A percentile compares a stretch with the other conserved stretches of the same genome.
phyloP scores from a whole-genome alignment of 2,329 filamentous ascomycete genomes.

The Pseudocercospora vitis region DNA sequence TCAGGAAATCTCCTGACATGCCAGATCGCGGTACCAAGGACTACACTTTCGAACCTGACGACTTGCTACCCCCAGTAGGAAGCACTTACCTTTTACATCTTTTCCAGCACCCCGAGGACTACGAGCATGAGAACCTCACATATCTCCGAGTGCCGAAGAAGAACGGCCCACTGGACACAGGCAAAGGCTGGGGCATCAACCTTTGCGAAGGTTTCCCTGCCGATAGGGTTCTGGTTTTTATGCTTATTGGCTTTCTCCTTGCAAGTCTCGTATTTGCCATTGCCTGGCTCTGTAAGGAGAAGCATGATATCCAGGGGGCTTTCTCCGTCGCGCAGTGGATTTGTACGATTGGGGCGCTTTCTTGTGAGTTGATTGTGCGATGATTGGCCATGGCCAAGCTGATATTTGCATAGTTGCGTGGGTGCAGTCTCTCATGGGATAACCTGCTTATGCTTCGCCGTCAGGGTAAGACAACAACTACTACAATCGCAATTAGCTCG shows the following conservation, averaged over 20 bases:
- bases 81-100: conserved; percentile 42
- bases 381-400: too few relatives aligned
- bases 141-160: conserved; percentile 41
- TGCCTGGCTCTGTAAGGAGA: conserved; percentile 37
- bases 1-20: conserved; percentile 41
- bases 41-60: conserved; percentile 41
- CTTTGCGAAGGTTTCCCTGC: conserved; percentile 43
- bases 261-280: conserved; percentile 40
- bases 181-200: conserved; percentile 43
- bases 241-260: conserved; percentile 35
- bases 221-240: conserved; percentile 38
- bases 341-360: too few relatives aligned
- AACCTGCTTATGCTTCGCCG: too few relatives aligned
- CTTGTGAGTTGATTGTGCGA: too few relatives aligned
- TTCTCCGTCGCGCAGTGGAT: conserved; percentile 44
- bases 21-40: conserved; percentile 28
- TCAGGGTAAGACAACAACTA: too few relatives aligned
- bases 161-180: conserved; percentile 36
- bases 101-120: conserved; percentile 43
- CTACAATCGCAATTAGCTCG: too few relatives aligned
- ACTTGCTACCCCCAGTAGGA: conserved; percentile 43
- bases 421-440: too few relatives aligned
- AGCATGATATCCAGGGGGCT: conserved; percentile 42
- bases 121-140: conserved; percentile 41
- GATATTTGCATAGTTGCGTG: too few relatives aligned